Conservation (phyloP, 169 alveolate species). For the Eimeria brunetti region DNA sequence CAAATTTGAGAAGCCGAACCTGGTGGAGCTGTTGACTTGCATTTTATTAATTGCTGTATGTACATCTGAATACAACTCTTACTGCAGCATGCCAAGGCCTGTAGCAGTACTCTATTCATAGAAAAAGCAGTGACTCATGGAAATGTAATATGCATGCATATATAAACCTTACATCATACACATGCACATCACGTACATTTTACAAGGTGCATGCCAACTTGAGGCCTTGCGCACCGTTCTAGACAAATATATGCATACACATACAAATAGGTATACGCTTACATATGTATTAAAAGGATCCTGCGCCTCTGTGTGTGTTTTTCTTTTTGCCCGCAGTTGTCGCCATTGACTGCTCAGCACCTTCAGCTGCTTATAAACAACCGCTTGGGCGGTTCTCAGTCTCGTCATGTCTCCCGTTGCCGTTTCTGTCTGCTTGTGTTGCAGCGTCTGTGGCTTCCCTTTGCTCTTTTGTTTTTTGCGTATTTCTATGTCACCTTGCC, state of each 20-base stretch:
- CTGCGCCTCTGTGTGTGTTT: not conserved
- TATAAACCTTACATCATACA: not conserved
- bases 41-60: constrained; percentile 36
- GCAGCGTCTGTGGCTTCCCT: not conserved
- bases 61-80: not conserved
- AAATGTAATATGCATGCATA: not conserved
- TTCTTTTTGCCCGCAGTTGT: not conserved
- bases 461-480: not conserved
- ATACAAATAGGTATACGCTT: too few species aligned
- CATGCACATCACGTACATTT: not conserved
- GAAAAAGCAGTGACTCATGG: not conserved
- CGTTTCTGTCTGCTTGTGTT: not conserved
- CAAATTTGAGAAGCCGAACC: constrained; percentile 33
- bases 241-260: too few species aligned
- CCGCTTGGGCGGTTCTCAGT: not conserved
- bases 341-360: constrained; percentile 37
- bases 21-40: constrained; percentile 54
- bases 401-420: not conserved
- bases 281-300: not conserved
- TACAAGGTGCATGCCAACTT: not conserved
- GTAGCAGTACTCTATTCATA: not conserved
- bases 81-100: not conserved
- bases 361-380: not conserved
- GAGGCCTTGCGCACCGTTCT: too few species aligned
- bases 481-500: constrained; percentile 3